A percentile compares a stretch with the other conserved stretches of the same genome.
Evolutionary conservation across 768 basidiomycete species (phyloP).

Genomic region (Agrocybe pediades): DNA sequence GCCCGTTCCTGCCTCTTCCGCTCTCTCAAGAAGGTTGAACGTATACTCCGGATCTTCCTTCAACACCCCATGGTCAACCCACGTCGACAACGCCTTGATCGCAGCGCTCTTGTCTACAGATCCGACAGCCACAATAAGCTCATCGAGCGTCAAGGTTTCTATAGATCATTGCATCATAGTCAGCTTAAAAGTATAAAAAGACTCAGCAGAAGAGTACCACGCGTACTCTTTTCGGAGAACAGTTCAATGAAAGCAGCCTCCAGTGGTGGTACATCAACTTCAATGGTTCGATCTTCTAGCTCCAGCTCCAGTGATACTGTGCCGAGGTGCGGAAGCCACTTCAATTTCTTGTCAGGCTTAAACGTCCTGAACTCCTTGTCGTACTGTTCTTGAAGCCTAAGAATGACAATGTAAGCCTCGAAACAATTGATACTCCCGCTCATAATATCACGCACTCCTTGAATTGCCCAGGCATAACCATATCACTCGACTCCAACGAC

Average conservation of each 20-base stretch:
- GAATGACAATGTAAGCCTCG: background rate
- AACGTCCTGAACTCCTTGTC: slow-evolving; percentile 75
- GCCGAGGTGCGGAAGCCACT: slow-evolving; percentile 89
- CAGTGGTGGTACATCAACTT: slow-evolving; percentile 78
- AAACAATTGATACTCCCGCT: background rate
- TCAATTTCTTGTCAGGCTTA: slow-evolving; percentile 91
- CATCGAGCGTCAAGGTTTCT: slow-evolving; percentile 76
- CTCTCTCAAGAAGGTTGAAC: slow-evolving; percentile 67
- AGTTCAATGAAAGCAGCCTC: slow-evolving; percentile 92
- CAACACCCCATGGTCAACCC: slow-evolving; percentile 82
- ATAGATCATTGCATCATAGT: background rate
- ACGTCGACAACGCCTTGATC: slow-evolving; percentile 76
- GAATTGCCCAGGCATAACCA: slow-evolving; percentile 87
- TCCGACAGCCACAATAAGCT: slow-evolving; percentile 65
- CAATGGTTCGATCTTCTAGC: slow-evolving; percentile 77
- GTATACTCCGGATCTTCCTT: slow-evolving; percentile 62
- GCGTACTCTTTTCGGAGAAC: slow-evolving; percentile 71
- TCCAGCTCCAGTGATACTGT: slow-evolving; percentile 80
- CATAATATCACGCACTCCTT: slow-evolving; percentile 53
- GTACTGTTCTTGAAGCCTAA: slow-evolving; percentile 75
- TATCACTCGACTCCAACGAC: slow-evolving; percentile 66
- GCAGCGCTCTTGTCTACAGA: slow-evolving; percentile 64
- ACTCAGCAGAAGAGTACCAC: slow-evolving; percentile 1
- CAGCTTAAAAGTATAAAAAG: background rate
- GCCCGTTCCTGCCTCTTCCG: slow-evolving; percentile 50